Conservation (phyloP, 768 basidiomycete species). For the Agaricus bisporus region DNA sequence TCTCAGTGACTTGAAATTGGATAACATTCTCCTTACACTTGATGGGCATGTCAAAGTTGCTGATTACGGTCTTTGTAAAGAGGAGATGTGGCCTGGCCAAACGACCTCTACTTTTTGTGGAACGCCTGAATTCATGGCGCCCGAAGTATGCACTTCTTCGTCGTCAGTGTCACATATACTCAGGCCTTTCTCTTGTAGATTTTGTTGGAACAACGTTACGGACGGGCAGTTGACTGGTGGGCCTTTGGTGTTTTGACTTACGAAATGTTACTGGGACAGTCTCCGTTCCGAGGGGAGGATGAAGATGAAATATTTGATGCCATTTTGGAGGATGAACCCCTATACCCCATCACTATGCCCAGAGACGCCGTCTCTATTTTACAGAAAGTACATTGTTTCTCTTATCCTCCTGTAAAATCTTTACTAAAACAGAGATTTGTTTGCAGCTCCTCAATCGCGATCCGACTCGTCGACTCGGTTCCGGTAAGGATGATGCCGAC, state of each 20-base stretch:
- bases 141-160: constrained; percentile 60
- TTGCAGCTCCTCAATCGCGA: constrained; percentile 85
- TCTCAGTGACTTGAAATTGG: constrained; percentile 88
- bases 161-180: neutral
- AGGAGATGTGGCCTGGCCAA: constrained; percentile 95
- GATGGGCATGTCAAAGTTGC: constrained; percentile 99
- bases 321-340: constrained; percentile 94
- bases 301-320: constrained; percentile 99
- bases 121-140: constrained; percentile 99
- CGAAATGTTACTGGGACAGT: constrained; percentile 98
- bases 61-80: constrained; percentile 98
- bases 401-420: neutral
- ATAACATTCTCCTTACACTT: constrained; percentile 93
- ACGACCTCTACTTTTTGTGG: constrained; percentile 99
- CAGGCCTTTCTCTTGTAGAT: constrained; percentile 50
- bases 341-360: constrained; percentile 99
- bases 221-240: constrained; percentile 99
- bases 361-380: constrained; percentile 93
- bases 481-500: constrained; percentile 87
- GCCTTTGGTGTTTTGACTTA: constrained; percentile 98
- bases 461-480: constrained; percentile 84
- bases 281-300: constrained; percentile 98
- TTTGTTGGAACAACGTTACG: constrained; percentile 97
- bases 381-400: constrained; percentile 62
- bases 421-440: constrained; percentile 7